Percentiles rank a stretch among this genome's conserved stretches.
These are phyloP conservation scores for Vitellaria paradoxa DNA, from an alignment of 179 eudicot species.

Conservation along the genomic window DNA sequence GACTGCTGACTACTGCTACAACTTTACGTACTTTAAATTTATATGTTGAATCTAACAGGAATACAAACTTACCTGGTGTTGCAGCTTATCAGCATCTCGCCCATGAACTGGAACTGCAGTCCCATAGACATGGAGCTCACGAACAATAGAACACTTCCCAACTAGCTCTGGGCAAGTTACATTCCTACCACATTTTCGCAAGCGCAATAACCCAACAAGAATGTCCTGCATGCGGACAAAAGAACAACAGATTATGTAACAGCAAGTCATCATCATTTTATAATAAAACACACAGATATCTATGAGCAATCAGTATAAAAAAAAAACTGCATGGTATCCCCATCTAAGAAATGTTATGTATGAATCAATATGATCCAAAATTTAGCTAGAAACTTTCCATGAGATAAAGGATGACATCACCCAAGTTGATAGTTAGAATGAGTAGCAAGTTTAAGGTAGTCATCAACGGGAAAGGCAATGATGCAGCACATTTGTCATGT, in stretches of 20 bases:
- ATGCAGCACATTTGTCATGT: background rate
- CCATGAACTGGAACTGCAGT: slow-evolving; percentile 99
- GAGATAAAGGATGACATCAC: background rate
- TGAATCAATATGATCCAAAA: background rate
- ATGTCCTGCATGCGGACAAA: slow-evolving; percentile 57
- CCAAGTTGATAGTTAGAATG: background rate
- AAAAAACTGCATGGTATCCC: background rate
- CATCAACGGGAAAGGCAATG: background rate
- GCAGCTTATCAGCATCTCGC: slow-evolving; percentile 85
- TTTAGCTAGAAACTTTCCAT: background rate
- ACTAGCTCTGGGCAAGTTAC: slow-evolving; percentile 85
- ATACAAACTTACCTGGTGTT: slow-evolving; percentile 71
- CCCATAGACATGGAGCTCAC: slow-evolving; percentile 97
- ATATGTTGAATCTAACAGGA: background rate
- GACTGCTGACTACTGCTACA: background rate
- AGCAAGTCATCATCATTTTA: background rate
- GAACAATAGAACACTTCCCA: slow-evolving; percentile 92
- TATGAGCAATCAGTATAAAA: background rate
- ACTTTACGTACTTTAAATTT: background rate
- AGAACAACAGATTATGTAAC: background rate
- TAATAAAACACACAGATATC: background rate
- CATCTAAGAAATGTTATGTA: background rate
- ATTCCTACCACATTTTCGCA: slow-evolving; percentile 85
- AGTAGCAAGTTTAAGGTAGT: background rate
- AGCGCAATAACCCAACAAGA: slow-evolving; percentile 88